Evolutionary conservation across 164 flowering plant genomes (phyloP), one percentile per base, ranked within the genome.

Genomic region (Nelumbo lutea): DNA sequence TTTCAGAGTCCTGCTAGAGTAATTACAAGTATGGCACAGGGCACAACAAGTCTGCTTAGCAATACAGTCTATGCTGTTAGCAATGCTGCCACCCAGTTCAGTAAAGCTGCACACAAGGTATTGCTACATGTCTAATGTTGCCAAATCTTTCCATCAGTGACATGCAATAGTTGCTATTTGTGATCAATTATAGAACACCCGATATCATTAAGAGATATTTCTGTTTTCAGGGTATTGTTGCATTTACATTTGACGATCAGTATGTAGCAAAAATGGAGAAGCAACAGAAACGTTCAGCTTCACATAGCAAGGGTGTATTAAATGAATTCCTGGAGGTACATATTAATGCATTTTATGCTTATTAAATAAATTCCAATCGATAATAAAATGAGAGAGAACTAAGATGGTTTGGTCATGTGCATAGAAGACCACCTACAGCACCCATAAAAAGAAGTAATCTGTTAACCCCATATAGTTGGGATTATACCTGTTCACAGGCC

Each of bases 51-150:
- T 80, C 97, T 95, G 69, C 58, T 95, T 15, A 85, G 91, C 74
- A 91, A 84, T 72, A 95, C 97, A 47, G 85, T 95, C 8, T 95
- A 90, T 83, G 98, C 98, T 14, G 63, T 91, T 15, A 95, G 97
- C 81, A 96, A 89, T 83, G 96, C 98, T 75, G 81, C 98, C n/a
- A 88, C 93, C 70, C 98, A 91, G 69, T 90, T 95, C 78, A 91
- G 92, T 75, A 91, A 82, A 85, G 88, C 96, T 79, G 98, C 96
- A 42, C 97, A 87, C 64, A 92, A 91, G 97, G 98, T 95, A 82
- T 53, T 40, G 66, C 9, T 3, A 27, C 47, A 47, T 68, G 43
- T 46, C 47, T 67, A 41, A 56, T 62, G 38, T 50, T 45, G 42
- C 57, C 66, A 47, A 42, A 42, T 9, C 59, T 5, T 38, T 67